Conservation (phyloP, 768 basidiomycete genomes). For the Mycena epipterygia region DNA sequence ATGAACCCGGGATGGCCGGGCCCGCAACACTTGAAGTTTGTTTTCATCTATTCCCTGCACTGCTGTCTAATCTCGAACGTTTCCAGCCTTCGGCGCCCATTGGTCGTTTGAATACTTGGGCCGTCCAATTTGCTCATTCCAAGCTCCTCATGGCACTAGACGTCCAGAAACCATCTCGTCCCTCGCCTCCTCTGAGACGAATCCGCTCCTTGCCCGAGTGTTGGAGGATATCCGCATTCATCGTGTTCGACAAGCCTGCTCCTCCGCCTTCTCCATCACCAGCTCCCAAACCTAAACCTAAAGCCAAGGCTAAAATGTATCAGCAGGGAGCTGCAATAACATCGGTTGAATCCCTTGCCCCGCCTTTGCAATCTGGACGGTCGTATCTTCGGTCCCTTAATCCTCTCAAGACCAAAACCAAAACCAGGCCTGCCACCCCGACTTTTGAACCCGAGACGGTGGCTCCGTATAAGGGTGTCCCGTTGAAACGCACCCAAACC, state of each 20-base stretch:
- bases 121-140: neutral
- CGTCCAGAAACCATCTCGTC: neutral
- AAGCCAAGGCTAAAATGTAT: neutral
- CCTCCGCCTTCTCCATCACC: constrained; percentile 18
- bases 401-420: constrained; percentile 5
- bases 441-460: neutral
- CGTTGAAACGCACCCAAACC: constrained; percentile 14
- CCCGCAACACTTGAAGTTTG: neutral
- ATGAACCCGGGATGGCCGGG: neutral
- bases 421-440: constrained; percentile 4
- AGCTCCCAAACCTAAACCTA: constrained; percentile 9
- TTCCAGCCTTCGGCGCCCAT: neutral
- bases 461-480: neutral
- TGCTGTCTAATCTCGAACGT: neutral
- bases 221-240: constrained; percentile 30
- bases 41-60: neutral
- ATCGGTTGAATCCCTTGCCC: constrained; percentile 18
- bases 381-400: constrained; percentile 11
- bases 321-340: constrained; percentile 8
- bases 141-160: neutral
- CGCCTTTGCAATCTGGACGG: constrained; percentile 26
- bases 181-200: constrained; percentile 9
- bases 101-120: neutral
- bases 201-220: constrained; percentile 21
- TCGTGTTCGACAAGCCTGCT: neutral